These are phyloP conservation scores for Deakozyma indianensis DNA, from an alignment of 805 yeast genomes.

Conservation along the genomic window DNA sequence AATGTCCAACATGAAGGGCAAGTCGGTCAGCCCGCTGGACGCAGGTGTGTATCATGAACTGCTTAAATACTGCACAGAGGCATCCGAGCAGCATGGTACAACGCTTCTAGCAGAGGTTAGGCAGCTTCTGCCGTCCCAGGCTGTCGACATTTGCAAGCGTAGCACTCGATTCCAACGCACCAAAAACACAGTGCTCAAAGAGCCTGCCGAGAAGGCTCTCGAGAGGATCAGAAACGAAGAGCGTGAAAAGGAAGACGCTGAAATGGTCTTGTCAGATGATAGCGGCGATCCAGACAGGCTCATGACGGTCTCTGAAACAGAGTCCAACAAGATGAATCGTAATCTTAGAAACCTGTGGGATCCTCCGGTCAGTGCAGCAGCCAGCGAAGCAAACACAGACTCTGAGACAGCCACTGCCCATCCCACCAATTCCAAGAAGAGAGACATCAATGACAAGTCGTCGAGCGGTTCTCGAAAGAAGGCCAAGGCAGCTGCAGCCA, in stretches of 20 bases:
- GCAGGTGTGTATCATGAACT: background rate
- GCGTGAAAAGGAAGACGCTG: slow-evolving; percentile 32
- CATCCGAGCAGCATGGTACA: background rate
- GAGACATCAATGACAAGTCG: slow-evolving; percentile 2
- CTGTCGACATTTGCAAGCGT: slow-evolving; percentile 31
- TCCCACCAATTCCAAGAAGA: slow-evolving; percentile 7
- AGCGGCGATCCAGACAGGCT: slow-evolving; percentile 29
- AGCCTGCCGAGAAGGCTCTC: slow-evolving; percentile 48
- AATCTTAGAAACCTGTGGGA: background rate
- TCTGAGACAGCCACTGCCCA: background rate
- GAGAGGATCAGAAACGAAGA: slow-evolving; percentile 45
- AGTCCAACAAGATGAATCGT: slow-evolving; percentile 49
- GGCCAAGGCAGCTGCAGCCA: slow-evolving; percentile 26
- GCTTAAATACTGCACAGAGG: background rate
- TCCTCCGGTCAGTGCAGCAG: slow-evolving; percentile 2
- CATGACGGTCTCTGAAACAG: slow-evolving; percentile 41
- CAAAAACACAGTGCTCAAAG: slow-evolving; percentile 49
- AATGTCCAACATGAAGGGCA: too few species aligned
- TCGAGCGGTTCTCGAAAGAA: slow-evolving; percentile 35
- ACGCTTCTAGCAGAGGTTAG: background rate
- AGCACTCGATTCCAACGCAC: slow-evolving; percentile 51
- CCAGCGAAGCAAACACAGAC: slow-evolving; percentile 2
- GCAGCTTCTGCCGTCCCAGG: background rate
- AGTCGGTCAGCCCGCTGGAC: background rate
- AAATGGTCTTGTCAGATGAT: slow-evolving; percentile 16